Base-by-base conservation (phyloP, 192 early-diverging fungal genomes). In the Spizellomyces punctatus region DNA sequence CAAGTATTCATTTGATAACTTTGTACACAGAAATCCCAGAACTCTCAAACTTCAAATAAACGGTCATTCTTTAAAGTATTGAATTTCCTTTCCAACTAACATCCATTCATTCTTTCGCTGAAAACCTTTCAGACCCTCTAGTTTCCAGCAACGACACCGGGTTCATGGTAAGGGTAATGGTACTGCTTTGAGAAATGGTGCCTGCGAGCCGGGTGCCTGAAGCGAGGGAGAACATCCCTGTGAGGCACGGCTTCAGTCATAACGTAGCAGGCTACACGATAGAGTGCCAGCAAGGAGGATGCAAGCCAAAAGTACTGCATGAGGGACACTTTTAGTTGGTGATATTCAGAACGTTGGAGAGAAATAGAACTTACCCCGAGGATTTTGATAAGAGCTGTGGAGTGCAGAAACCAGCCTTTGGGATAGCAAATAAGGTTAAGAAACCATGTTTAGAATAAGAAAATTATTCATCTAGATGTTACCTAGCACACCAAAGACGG, bases 241-340 rank as follows among this genome's bases (percentile, higher is more conserved):
- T 70, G 17, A 44, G 71, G 71, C 27, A 19, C 14, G 61, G 71
- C 65, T 44, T 74, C 72, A 47, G 58, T 52, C 36, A 74, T 36
- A 46, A 74, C 44, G 72, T 60, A 74, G 72, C 58, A 42, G 12
- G 65, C 56, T 45, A 74, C 64, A 44, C 72, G 72, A 64, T 67
- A 74, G 16, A 56, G 10, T 10, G 52, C 55, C 45, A 74, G 64
- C 9, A 67, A 8, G 50, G 72, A 74, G 5, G 64, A 66, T 45
- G 46, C 63, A 47, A 74, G 45, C 72, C 72, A 74, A 43, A 74
- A 60, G 64, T 74, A 74, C 71, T 72, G 63, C 14, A 49, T 60
- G 42, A 64, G 59, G 6, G 46, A 46, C 44, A 5, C 12, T 43
- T 6, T 4, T 58, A 6, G 54, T 16, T 21, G 50, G 48, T 36